Conservation (phyloP, 1,139 yeast genomes). For the Kodamaea sp. region DNA sequence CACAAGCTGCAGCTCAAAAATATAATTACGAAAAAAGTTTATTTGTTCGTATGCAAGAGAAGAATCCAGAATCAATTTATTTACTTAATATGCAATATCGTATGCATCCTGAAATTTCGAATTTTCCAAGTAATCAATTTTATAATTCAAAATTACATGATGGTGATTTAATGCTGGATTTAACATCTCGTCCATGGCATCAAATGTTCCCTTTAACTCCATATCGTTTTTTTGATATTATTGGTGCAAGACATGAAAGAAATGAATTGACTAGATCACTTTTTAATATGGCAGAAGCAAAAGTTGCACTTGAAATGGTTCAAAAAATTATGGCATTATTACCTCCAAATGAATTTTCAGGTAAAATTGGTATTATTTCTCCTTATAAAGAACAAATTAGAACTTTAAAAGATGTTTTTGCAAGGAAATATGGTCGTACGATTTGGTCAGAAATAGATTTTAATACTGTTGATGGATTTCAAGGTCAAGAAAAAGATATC, state of each 20-base stretch:
- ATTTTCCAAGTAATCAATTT: slow-evolving; percentile 81
- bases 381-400: slow-evolving; percentile 89
- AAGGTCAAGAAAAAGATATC: slow-evolving; percentile 96
- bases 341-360: slow-evolving; percentile 55
- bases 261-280: slow-evolving; percentile 64
- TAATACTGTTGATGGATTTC: slow-evolving; percentile 96
- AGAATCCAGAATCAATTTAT: slow-evolving; percentile 57
- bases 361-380: slow-evolving; percentile 84
- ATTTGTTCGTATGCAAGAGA: slow-evolving; percentile 88
- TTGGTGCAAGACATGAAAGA: slow-evolving; percentile 61
- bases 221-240: slow-evolving; percentile 73
- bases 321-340: slow-evolving; percentile 48
- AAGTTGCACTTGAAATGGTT: slow-evolving; percentile 68
- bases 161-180: slow-evolving; percentile 64
- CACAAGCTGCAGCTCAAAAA: slow-evolving; percentile 73
- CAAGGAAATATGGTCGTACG: slow-evolving; percentile 54
- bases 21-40: slow-evolving; percentile 84
- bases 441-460: slow-evolving; percentile 74
- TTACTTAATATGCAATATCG: slow-evolving; percentile 93
- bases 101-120: slow-evolving; percentile 92
- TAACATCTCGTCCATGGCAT: slow-evolving; percentile 79
- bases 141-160: slow-evolving; percentile 69
- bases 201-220: slow-evolving; percentile 52
- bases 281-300: slow-evolving; percentile 67
- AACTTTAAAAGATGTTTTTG: slow-evolving; percentile 54